Evolutionary conservation across 345 rosid genomes (phyloP).

Genomic region (Eucalyptus melliodora): DNA sequence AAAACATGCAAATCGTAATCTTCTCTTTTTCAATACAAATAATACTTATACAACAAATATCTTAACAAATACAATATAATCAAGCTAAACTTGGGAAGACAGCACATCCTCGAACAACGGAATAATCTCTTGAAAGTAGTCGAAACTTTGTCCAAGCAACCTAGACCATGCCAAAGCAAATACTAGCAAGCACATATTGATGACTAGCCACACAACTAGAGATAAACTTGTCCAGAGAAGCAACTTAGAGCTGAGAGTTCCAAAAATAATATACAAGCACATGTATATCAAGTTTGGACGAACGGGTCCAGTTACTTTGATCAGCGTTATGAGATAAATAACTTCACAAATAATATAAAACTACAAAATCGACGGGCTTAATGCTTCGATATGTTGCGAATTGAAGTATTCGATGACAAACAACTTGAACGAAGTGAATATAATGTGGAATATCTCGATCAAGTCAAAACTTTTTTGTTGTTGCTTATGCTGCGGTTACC

Average conservation of each 20-base stretch:
- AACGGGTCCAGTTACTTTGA: background rate
- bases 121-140: too few species aligned
- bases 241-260: background rate
- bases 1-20: rapidly evolving
- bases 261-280: too few species aligned
- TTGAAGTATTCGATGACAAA: rapidly evolving
- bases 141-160: too few species aligned
- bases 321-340: rapidly evolving
- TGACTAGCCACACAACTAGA: rapidly evolving
- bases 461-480: background rate
- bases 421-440: too few species aligned
- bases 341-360: background rate
- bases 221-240: background rate
- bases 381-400: rapidly evolving
- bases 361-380: rapidly evolving
- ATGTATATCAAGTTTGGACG: rapidly evolving
- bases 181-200: background rate
- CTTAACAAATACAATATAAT: too few species aligned
- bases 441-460: too few species aligned
- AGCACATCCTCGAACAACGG: too few species aligned
- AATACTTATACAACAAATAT: too few species aligned
- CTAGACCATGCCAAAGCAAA: background rate
- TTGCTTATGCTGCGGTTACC: rapidly evolving
- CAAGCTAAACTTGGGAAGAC: too few species aligned
- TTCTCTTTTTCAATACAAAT: rapidly evolving